Evolutionary conservation across 257 asterid genomes (phyloP), one percentile per base, ranked within the genome.

Genomic region (Parsonsia alboflavescens): DNA sequence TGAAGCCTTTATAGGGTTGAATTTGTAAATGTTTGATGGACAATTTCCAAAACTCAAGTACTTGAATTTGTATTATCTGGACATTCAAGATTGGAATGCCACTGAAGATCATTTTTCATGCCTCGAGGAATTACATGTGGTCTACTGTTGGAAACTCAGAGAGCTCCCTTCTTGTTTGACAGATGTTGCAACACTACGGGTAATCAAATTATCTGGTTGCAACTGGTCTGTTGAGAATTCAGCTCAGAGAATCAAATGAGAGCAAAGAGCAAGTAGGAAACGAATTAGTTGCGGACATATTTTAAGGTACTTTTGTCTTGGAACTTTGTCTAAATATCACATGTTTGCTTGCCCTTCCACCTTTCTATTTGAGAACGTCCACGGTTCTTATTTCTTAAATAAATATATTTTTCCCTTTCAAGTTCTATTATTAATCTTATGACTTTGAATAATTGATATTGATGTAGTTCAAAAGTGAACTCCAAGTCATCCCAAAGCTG

Each of bases 11-110:
- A 6, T 1, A 7, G 76, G 76, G 3, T 26, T 45, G 19, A 7
- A 12, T n/a, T 22, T 68, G 76, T 54, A 72, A 36, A 72, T 57
- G 68, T n/a, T 42, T 21, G 57, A 22, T 16, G 56, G 16, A 45
- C 56, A 68, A 26, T 68, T 68, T 26, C 72, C 41, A 15, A 68
- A 45, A 22, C 72, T 68, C 72, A 68, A 15, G 52, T 68, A 42
- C 72, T 13, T 68, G 41, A 68, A 22, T 42, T 22, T 68, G 52
- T 30, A 22, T 15, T 0, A 49, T 24, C 56, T 68, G 7, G 46
- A 68, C 9, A 68, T 68, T 45, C 57, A 22, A 44, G 57, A 68
- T 3, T 44, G 54, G 56, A 24, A 7, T 68, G 39, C 36, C 41
- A 10, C n/a, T 10, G 72, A n/a, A 46, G 71, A 66, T 17, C 9